Evolutionary conservation across 306 rosid species (phyloP), one percentile per base, ranked within the genome.

Genomic region (Quercus dentata): DNA sequence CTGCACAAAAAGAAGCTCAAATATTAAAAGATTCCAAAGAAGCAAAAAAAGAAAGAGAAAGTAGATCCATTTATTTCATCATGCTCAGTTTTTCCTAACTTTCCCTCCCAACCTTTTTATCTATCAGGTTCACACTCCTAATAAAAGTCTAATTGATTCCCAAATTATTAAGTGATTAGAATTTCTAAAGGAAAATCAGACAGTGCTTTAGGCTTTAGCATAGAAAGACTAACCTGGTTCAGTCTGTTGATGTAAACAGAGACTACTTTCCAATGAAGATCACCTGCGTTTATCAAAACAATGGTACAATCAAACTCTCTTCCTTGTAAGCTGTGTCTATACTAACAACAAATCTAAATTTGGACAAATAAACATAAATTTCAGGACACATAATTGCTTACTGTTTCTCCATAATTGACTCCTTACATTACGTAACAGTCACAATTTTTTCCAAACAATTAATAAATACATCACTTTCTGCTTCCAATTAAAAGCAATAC

Each of bases 201-300:
- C 59, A 8, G 5, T 54, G 46, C 46, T 38, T 38, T 38, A 38
- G 46, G 46, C 46, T 68, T 17, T 77, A 28, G 15, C 78, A 41
- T 19, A 51, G 51, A 57, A 71, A 74, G 71, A 72, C 79, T 82
- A 91, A 91, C 99, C 97, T 93, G 97, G 80, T 92, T 89, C 81
- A 67, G 80, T 77, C 87, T 76, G 86, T 91, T 90, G 62, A 92
- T 88, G 76, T 96, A 96, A 31, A 96, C 97, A 75, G 97, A 96
- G 4, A 96, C 98, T 44, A 96, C 28, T 86, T 96, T 96, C 98
- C 92, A 96, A 83, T 96, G 99, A 76, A 96, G 99, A 89, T 93
- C 98, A 69, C 97, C 99, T 96, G 88, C 86, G 81, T 41, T 81
- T 56, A 52, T 10, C 77, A 81, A 13, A 61, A 49, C 13, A 25